Conservation (phyloP, 2,329 filamentous ascomycete species). For the Arachnomyces sp. region DNA sequence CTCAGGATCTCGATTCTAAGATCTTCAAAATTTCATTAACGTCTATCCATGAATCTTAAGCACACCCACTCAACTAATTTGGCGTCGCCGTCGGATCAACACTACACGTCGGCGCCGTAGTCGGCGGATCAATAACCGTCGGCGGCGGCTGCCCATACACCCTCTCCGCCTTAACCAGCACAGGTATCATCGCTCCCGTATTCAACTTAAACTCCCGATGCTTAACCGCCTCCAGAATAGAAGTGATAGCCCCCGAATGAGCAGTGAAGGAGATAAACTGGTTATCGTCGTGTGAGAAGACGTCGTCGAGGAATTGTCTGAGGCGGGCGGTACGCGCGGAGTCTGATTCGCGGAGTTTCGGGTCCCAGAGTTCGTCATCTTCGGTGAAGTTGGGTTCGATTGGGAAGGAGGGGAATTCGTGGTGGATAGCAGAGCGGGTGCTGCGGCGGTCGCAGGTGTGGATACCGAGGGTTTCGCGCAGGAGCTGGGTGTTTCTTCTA, state of each 20-base stretch:
- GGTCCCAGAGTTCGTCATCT: slow-evolving; percentile 45
- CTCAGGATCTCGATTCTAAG: background rate
- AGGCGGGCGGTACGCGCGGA: slow-evolving; percentile 41
- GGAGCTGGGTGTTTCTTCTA: slow-evolving; percentile 26
- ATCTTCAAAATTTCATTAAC: background rate
- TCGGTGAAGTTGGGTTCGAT: slow-evolving; percentile 49
- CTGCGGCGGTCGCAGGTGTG: slow-evolving; percentile 55
- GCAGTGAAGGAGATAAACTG: slow-evolving; percentile 47
- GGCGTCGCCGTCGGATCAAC: background rate
- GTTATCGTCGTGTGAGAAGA: slow-evolving; percentile 42
- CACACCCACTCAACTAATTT: too few relatives aligned
- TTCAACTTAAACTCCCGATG: slow-evolving; percentile 40
- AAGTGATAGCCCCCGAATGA: slow-evolving; percentile 52
- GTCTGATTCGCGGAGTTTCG: slow-evolving; percentile 41
- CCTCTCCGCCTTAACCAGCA: slow-evolving; percentile 39
- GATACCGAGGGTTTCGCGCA: slow-evolving; percentile 51
- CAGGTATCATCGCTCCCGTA: slow-evolving; percentile 45
- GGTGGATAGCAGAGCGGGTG: slow-evolving; percentile 39
- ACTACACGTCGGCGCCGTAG: slow-evolving; percentile 22
- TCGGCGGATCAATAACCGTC: slow-evolving; percentile 20
- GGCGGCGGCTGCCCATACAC: slow-evolving; percentile 13
- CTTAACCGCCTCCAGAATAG: slow-evolving; percentile 39
- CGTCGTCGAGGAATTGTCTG: slow-evolving; percentile 42
- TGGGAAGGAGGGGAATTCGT: slow-evolving; percentile 41
- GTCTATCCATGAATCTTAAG: too few relatives aligned